phyloP scores from a whole-genome alignment of 495 filamentous ascomycete species.

The Lophiotrema nucula region DNA sequence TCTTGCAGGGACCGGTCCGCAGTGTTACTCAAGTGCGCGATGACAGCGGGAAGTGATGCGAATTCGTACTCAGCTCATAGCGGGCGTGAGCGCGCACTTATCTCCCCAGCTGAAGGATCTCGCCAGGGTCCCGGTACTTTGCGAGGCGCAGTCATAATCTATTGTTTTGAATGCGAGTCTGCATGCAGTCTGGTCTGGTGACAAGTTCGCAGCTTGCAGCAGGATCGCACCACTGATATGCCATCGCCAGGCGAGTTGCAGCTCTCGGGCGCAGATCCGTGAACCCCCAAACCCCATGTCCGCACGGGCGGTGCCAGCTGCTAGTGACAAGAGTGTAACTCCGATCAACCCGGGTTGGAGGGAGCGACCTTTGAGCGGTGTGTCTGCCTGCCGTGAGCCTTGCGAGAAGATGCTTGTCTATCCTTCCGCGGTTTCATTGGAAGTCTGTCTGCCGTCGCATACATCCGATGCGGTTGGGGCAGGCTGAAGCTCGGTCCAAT shows the following conservation, averaged over 20 bases:
- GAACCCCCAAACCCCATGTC: slow-evolving; percentile 4
- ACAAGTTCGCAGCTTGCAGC: neutral
- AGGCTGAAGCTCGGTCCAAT: no score
- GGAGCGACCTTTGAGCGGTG: slow-evolving; percentile 1
- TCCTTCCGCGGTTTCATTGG: neutral
- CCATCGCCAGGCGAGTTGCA: neutral
- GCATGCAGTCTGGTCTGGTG: neutral
- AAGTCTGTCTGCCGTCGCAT: neutral
- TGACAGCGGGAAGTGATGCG: neutral
- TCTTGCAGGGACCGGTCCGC: neutral
- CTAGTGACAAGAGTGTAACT: neutral
- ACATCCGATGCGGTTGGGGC: neutral
- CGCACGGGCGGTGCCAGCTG: neutral
- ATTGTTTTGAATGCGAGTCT: neutral
- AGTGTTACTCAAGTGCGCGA: neutral
- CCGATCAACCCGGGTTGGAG: neutral
- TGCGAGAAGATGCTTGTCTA: neutral
- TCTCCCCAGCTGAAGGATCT: slow-evolving; percentile 1
- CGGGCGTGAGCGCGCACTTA: neutral
- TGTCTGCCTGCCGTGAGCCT: neutral
- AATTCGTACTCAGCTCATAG: neutral
- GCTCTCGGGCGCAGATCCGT: neutral
- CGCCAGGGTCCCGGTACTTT: neutral
- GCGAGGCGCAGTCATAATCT: neutral
- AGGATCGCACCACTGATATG: neutral